Evolutionary conservation across 306 rosid genomes (phyloP), one percentile per base, ranked within the genome.

Genomic region (Erythrophleum fordii): DNA sequence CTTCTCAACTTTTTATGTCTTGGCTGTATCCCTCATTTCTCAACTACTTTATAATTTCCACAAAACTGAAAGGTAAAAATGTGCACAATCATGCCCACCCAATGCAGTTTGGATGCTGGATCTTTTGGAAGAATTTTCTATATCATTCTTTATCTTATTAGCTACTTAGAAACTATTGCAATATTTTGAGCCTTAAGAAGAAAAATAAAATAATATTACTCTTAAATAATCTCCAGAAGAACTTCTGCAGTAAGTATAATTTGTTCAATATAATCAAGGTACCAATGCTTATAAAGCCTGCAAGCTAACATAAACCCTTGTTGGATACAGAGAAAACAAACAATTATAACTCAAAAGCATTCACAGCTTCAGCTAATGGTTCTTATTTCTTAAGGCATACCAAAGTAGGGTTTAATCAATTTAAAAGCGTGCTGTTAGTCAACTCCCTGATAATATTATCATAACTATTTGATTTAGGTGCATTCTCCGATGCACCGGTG

Each of bases 21-120:
- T 35, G 71, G 71, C 26, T 65, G 16, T 58, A 37, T 59, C 70
- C 39, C 46, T 59, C 48, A 70, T 25, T 28, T 20, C 61, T 25
- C 58, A 62, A 72, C 79, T 71, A 20, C 81, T 61, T 52, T 35
- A 74, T 56, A 22, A 72, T 20, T 53, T 9, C 66, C 45, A 66
- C n/a, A 56, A 14, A 46, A 70, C 8, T 14, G 44, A 29, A 28
- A 70, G 23, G 41, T 29, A 7, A 2, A 17, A 25, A 17, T 28
- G n/a, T 69, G 23, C 20, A 69, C 4, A 34, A 16, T 26, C 59
- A 23, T 25, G 8, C 6, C 6, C 58, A 13, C 52, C 56, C 31
- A 45, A 14, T 25, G 11, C 5, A 69, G 22, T 46, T 69, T 25
- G 23, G 41, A 13, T 4, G 31, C 41, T 60, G 67, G 37, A 26